Base-by-base conservation (phyloP, 2,329 filamentous ascomycete genomes). In the Alternaria rosae region DNA sequence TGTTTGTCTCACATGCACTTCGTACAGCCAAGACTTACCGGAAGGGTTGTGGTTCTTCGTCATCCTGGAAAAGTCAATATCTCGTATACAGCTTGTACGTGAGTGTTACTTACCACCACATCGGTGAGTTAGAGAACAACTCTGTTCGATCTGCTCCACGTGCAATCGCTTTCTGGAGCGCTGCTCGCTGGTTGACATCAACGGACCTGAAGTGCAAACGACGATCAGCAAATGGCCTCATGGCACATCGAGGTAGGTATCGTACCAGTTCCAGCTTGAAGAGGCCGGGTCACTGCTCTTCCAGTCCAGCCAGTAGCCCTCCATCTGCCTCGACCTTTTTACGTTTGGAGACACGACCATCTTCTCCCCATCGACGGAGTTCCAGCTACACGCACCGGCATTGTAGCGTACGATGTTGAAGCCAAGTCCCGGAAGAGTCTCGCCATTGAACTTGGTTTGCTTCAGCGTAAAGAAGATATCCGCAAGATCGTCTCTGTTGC, bases 371-470 rank as follows among this genome's bases (percentile, higher is more conserved):
- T 53, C 50, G 17, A 59, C 12, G 2, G 50, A 30, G 17, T 62
- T 62, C 59, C 59, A 62, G n/a, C 59, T 62, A 20, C 59, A 62
- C n/a, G 59, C 59, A 9, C 59, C 59, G 15, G 55, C 59, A 11
- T 62, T 62, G 15, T 62, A 62, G 12, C 59, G 59, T n/a, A 47
- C 59, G 6, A 59, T 57, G 8, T 54, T 59, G 32, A 62, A 62
- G 26, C 59, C 59, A 10, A 62, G 32, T 8, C 59, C 59, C 2
- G 59, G 55, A 9, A 62, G 17, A 28, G 54, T 62, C 38, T 54
- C 17, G n/a, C 59, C 30, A 5, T 53, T 57, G 21, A 59, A 58
- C 8, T 51, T 52, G 12, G 56, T 54, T 6, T 62, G 32, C 11
- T 44, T 45, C 15, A 59, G 50, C 13, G 59, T 62, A 10, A 62